Percentiles rank a stretch among this genome's conserved stretches.
Evolutionary conservation across 139 green algal species (phyloP).

Genomic region (Raphidocelis subcapitata): DNA sequence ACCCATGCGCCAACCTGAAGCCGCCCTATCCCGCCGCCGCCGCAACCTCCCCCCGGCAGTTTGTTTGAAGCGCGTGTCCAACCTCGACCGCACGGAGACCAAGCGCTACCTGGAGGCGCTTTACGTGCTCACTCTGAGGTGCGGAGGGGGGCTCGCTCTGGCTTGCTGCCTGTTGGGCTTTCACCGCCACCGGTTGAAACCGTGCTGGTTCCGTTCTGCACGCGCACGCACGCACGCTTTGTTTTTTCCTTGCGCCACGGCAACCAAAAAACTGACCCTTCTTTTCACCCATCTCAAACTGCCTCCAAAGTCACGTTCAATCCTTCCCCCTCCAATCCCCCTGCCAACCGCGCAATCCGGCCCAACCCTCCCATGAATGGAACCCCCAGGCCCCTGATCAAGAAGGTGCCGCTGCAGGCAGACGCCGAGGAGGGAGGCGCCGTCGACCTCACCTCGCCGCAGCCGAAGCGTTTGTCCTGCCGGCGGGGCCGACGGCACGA

Average conservation of each 20-base stretch:
- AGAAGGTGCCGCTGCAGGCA: slow-evolving; percentile 21
- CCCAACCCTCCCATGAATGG: too few species aligned
- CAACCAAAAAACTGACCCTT: too few species aligned
- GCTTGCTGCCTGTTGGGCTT: neutral
- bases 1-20: too few species aligned
- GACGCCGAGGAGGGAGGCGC: slow-evolving; percentile 17
- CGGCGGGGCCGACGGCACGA: too few species aligned
- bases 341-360: neutral
- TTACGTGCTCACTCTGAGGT: slow-evolving; percentile 67
- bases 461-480: slow-evolving; percentile 29
- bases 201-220: neutral
- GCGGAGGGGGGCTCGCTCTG: slow-evolving; percentile 30
- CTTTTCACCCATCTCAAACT: too few species aligned
- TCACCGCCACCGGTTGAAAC: neutral
- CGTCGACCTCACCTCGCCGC: slow-evolving; percentile 11
- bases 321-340: neutral
- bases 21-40: neutral
- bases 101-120: slow-evolving; percentile 79
- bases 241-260: neutral
- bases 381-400: too few species aligned
- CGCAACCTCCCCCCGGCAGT: neutral
- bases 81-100: slow-evolving; percentile 67
- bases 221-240: neutral
- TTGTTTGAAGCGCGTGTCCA: slow-evolving; percentile 67
- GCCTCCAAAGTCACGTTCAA: neutral